phyloP scores from a whole-genome alignment of 2,329 filamentous ascomycete species.

The Dactylonectria estremocensis region DNA sequence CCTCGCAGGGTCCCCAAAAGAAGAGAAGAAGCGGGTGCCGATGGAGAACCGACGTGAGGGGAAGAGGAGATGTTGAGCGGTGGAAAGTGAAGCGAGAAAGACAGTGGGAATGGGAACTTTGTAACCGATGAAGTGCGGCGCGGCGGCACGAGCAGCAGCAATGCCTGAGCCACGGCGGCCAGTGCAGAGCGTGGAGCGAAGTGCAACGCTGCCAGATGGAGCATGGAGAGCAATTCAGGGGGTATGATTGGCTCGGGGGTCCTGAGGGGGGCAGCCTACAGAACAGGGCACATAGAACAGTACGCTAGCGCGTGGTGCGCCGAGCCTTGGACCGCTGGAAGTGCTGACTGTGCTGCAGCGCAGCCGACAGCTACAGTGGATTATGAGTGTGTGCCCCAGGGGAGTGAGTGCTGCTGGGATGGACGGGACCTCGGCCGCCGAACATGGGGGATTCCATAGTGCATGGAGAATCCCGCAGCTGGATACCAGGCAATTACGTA shows the following conservation, averaged over 20 bases:
- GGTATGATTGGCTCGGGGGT: slow-evolving; percentile 17
- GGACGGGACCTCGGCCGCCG: not conserved
- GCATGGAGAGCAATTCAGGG: slow-evolving; percentile 28
- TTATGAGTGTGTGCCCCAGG: not conserved
- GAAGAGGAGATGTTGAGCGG: slow-evolving; percentile 1
- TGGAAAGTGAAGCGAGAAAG: slow-evolving; percentile 29
- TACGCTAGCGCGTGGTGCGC: slow-evolving; percentile 28
- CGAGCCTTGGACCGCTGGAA: slow-evolving; percentile 15
- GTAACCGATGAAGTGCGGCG: slow-evolving; percentile 32
- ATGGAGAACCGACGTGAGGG: not conserved
- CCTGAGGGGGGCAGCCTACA: slow-evolving; percentile 2
- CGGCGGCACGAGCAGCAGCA: slow-evolving; percentile 25
- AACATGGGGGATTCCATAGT: not conserved
- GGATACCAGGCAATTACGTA: too few species aligned
- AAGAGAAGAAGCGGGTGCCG: not conserved
- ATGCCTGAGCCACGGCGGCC: slow-evolving; percentile 4
- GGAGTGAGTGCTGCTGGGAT: too few species aligned
- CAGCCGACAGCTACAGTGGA: not conserved
- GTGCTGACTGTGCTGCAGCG: not conserved
- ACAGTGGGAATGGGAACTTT: slow-evolving; percentile 24
- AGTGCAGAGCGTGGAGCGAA: slow-evolving; percentile 10
- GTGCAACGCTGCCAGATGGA: slow-evolving; percentile 27
- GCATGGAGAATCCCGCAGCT: not conserved
- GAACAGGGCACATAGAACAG: slow-evolving; percentile 17
- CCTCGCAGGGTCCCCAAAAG: not conserved